Percentiles rank a stretch among this genome's conserved stretches.
These are phyloP conservation scores for Platismatia glauca DNA, from an alignment of 495 filamentous ascomycete genomes.

Conservation along the genomic window DNA sequence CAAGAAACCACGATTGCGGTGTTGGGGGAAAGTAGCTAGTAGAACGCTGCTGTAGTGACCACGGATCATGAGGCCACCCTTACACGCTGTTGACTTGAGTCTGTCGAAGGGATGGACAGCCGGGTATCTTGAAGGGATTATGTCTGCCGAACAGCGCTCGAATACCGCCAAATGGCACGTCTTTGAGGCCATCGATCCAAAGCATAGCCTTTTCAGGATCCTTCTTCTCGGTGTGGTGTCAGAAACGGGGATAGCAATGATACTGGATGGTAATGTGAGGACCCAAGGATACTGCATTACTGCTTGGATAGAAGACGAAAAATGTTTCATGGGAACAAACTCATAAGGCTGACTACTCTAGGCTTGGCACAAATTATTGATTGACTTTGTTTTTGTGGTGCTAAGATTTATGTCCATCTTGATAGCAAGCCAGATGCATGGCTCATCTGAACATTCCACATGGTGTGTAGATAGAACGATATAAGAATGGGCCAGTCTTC, in stretches of 20 bases:
- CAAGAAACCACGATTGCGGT: not conserved
- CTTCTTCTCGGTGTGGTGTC: too few species aligned
- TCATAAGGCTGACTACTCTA: not conserved
- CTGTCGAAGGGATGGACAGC: too few species aligned
- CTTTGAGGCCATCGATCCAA: not conserved
- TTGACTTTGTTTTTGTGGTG: not conserved
- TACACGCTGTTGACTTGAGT: not conserved
- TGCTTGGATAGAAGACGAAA: too few species aligned
- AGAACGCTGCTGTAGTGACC: not conserved
- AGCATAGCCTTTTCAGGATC: too few species aligned
- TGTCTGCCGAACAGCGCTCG: not conserved
- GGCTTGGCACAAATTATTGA: not conserved
- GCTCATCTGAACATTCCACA: not conserved
- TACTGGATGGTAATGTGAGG: too few species aligned
- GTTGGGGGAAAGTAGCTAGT: too few species aligned
- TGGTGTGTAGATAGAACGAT: not conserved
- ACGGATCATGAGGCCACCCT: not conserved
- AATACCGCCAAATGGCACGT: not conserved
- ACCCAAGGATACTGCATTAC: too few species aligned
- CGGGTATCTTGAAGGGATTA: too few species aligned
- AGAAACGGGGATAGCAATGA: too few species aligned
- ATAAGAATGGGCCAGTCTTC: not conserved
- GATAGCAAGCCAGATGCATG: not conserved
- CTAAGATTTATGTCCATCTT: not conserved
- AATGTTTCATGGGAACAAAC: too few species aligned